A percentile compares a stretch with the other conserved stretches of the same genome.
These are phyloP conservation scores for Arthromyces matolae DNA, from an alignment of 768 basidiomycete species.

Conservation along the genomic window DNA sequence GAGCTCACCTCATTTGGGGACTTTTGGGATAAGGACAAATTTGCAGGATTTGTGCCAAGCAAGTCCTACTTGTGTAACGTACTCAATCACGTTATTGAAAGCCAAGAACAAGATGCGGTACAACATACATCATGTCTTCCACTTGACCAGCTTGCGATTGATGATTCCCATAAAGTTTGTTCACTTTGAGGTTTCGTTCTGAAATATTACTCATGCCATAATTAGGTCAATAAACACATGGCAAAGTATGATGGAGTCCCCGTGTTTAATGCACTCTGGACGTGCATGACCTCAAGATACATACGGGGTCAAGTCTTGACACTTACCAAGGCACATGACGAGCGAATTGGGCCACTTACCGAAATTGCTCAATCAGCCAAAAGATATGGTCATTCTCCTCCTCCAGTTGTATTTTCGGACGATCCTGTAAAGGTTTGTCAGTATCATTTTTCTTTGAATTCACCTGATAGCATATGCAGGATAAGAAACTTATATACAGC, in stretches of 20 bases:
- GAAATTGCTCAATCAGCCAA: constrained; percentile 1
- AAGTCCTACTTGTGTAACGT: constrained; percentile 18
- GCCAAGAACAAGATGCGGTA: constrained; percentile 19
- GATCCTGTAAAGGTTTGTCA: constrained; percentile 6
- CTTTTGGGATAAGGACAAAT: constrained; percentile 14
- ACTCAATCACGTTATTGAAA: constrained; percentile 21
- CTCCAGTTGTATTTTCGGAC: constrained; percentile 6
- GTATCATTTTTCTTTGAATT: not conserved
- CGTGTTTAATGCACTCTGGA: constrained; percentile 22
- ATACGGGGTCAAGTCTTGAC: constrained; percentile 20
- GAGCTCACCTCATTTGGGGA: constrained; percentile 15
- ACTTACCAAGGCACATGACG: constrained; percentile 17
- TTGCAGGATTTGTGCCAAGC: constrained; percentile 21
- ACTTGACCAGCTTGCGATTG: constrained; percentile 20
- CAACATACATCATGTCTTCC: constrained; percentile 20
- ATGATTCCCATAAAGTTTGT: constrained; percentile 25
- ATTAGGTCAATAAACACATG: constrained; percentile 24
- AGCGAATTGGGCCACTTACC: not conserved
- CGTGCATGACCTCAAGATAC: constrained; percentile 20
- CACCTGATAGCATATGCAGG: not conserved
- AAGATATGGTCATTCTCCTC: not conserved
- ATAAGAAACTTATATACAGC: constrained; percentile 1
- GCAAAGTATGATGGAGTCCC: constrained; percentile 20
- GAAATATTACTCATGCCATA: not conserved
- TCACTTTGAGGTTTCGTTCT: no score